These are phyloP conservation scores for Logfia minima DNA, from an alignment of 129 eudicot species.

Conservation along the genomic window DNA sequence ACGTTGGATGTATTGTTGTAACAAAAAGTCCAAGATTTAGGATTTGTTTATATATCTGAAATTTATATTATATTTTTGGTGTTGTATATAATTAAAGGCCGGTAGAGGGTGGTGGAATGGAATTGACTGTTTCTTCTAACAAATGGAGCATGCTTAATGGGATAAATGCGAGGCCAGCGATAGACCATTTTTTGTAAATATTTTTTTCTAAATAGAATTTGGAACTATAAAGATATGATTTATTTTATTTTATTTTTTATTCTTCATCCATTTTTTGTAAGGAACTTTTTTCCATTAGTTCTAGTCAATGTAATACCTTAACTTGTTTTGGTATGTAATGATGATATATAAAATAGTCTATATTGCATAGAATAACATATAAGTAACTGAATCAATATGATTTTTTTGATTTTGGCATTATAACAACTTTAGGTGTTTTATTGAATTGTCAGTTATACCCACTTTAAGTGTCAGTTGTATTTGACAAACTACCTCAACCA, in stretches of 20 bases:
- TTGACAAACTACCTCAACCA: neutral
- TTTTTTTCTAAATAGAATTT: neutral
- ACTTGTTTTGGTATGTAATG: neutral
- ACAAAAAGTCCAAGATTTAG: constrained; percentile 2
- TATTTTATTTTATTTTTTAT: neutral
- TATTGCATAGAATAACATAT: neutral
- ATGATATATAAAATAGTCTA: too few relatives aligned
- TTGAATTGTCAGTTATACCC: neutral
- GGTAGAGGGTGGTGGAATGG: constrained; percentile 11
- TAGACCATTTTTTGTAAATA: neutral
- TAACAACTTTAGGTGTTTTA: neutral
- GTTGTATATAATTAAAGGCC: constrained; percentile 15
- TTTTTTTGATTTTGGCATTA: neutral
- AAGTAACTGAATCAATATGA: neutral
- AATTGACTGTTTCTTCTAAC: constrained; percentile 17
- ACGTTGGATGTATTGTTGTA: constrained; percentile 20
- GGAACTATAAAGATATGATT: neutral
- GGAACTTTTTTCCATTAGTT: too few relatives aligned
- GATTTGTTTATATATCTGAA: constrained; percentile 13
- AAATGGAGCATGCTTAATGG: constrained; percentile 10
- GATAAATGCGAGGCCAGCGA: neutral
- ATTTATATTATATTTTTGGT: neutral
- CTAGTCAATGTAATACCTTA: too few relatives aligned
- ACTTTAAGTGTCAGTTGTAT: neutral
- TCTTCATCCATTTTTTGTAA: too few relatives aligned